Conservation (phyloP, 306 rosid species). For the Vigna radiata region DNA sequence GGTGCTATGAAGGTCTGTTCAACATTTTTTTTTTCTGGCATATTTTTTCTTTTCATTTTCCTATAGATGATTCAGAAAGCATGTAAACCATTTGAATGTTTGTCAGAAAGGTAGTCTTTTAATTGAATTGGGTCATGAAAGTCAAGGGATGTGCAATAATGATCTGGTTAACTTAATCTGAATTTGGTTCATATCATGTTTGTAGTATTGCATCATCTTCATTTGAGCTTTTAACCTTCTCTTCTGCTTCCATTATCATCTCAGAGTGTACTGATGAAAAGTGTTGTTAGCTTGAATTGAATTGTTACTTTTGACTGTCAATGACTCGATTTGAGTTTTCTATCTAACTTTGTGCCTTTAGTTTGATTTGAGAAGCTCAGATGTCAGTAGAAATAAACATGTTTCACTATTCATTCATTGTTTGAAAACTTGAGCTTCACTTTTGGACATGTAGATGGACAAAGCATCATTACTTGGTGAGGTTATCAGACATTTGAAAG, state of each 20-base stretch:
- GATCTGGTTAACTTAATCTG: not conserved
- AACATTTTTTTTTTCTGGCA: not conserved
- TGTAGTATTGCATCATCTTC: not conserved
- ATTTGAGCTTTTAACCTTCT: not conserved
- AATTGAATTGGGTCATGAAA: not conserved
- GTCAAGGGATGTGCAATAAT: not conserved
- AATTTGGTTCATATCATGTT: not conserved
- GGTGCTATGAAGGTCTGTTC: constrained; percentile 71
- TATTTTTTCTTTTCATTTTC: not conserved
- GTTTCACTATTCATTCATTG: not conserved
- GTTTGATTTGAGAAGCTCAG: constrained; percentile 12
- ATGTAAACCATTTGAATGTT: not conserved
- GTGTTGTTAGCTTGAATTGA: not conserved
- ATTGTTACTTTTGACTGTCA: constrained; percentile 14
- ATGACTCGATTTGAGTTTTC: not conserved
- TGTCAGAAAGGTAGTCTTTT: not conserved
- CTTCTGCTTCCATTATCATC: constrained; percentile 8
- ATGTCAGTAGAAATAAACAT: constrained; percentile 6
- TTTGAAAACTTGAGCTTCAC: constrained; percentile 16
- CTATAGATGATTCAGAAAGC: constrained; percentile 1
- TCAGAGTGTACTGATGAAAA: not conserved
- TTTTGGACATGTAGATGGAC: constrained; percentile 67
- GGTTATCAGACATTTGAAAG: constrained; percentile 67
- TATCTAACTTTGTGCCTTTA: not conserved
- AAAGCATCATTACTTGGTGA: constrained; percentile 77